phyloP scores from a whole-genome alignment of 768 basidiomycete species.

The Mycena indigotica region DNA sequence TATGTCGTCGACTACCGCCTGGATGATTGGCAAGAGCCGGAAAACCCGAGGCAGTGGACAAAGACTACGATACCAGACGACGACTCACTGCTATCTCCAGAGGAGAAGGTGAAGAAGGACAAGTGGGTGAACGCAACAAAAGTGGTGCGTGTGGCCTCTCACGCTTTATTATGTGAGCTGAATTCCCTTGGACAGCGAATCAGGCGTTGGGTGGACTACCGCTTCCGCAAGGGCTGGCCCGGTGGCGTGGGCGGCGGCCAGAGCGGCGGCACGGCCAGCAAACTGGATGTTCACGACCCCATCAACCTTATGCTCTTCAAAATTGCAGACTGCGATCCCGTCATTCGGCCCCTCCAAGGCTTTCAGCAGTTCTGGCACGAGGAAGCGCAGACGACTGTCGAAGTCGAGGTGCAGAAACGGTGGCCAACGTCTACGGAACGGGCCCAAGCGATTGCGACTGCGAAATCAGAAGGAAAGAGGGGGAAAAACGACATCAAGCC shows the following conservation, averaged over 20 bases:
- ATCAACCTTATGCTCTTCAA: background rate
- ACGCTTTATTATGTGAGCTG: background rate
- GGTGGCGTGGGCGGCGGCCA: background rate
- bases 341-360: background rate
- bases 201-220: background rate
- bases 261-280: too few species aligned
- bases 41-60: background rate
- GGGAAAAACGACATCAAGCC: background rate
- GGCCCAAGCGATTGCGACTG: background rate
- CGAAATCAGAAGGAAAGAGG: background rate
- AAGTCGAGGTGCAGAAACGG: background rate
- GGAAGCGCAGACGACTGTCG: background rate
- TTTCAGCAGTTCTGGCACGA: constrained; percentile 1
- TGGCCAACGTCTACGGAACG: background rate
- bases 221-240: background rate
- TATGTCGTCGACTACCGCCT: background rate
- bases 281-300: background rate
- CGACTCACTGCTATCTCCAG: background rate
- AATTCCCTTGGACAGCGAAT: background rate
- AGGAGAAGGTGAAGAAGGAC: background rate
- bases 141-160: too few species aligned
- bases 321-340: background rate
- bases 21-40: background rate
- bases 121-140: too few species aligned
- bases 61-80: background rate